Evolutionary conservation across 1,139 yeast genomes (phyloP), one percentile per base, ranked within the genome.

Genomic region (Diutina rugosa): DNA sequence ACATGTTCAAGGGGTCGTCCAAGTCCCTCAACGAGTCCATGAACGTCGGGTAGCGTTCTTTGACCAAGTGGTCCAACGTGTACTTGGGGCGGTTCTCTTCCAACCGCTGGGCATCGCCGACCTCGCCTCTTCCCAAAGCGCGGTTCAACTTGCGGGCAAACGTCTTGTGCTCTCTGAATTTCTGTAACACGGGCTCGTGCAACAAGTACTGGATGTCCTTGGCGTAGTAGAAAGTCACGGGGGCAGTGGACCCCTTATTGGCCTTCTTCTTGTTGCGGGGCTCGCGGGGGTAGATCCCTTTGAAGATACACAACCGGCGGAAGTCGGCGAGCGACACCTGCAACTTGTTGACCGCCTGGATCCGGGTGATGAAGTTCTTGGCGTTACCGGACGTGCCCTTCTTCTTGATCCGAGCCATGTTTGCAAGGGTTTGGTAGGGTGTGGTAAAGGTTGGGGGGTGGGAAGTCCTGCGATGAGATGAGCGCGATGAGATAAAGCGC

Each of bases 301-400:
- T 93, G 80, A 93, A 90, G 69, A 93, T 93, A 79, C 99, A 93
- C 66, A 93, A 80, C 67, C 98, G 82, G 74, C 99, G 87, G 81
- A 93, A 93, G 73, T 93, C 99, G n/a, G 98, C 97, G 59, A 95
- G 78, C 2, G 98, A 87, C 54, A 95, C 87, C 72, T 93, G 99
- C 61, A 93, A 77, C 69, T 86, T 90, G 71, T 87, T 86, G 58
- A 93, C 88, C 5, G 99, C 99, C 71, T 90, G 97, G 1, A 97
- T 87, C 73, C 99, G 82, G 58, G 98, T 91, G 67, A 93, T 81
- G 74, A 85, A 93, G 73, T 90, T 89, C 73, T 85, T 87, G 60
- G 97, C 97, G 64, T 90, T 91, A 70, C 99, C 98, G 58, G 86
- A 73, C 59, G 87, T 80, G 62, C 90, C 89, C 76, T 80, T 90